Evolutionary conservation across 805 yeast genomes (phyloP).

Genomic region (Metschnikowia shivogae): DNA sequence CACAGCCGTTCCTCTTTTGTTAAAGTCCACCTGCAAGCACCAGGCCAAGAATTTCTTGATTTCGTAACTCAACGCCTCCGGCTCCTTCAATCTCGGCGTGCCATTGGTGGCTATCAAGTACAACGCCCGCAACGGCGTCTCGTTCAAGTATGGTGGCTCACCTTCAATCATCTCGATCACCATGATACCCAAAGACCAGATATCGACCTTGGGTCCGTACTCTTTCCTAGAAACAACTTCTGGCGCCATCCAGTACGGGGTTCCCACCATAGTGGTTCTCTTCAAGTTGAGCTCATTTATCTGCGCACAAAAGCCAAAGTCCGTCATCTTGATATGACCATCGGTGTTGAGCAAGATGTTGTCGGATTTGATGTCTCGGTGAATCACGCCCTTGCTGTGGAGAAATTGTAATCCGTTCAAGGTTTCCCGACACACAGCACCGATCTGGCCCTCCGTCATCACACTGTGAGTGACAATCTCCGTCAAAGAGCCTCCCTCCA

Average conservation of each 20-base stretch:
- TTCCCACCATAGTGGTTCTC: conserved; percentile 98
- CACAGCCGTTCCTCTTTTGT: conserved; percentile 72
- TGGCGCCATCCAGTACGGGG: conserved; percentile 99
- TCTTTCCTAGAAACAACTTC: conserved; percentile 94
- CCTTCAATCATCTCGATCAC: conserved; percentile 98
- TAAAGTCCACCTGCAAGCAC: conserved; percentile 81
- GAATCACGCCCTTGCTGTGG: conserved; percentile 90
- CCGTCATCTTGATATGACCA: conserved; percentile 92
- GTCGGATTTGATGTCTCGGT: conserved; percentile 94
- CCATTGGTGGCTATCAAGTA: conserved; percentile 96
- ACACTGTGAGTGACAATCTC: conserved; percentile 90
- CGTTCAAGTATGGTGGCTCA: conserved; percentile 96
- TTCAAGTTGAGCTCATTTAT: conserved; percentile 71
- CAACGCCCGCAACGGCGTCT: conserved; percentile 89
- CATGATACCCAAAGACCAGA: conserved; percentile 98
- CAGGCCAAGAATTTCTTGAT: conserved; percentile 68
- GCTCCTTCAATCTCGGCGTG: conserved; percentile 88
- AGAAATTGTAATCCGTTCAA: conserved; percentile 79
- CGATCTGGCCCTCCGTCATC: conserved; percentile 92
- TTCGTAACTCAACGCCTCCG: conserved; percentile 66
- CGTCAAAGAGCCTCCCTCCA: conserved; percentile 97
- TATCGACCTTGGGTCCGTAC: conserved; percentile 94
- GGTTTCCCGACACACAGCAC: conserved; percentile 91
- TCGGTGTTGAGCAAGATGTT: conserved; percentile 76
- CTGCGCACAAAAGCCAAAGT: conserved; percentile 96